Base-by-base conservation (phyloP, 225 moss, liverwort and hornwort genomes). In the Anthoceros angustus region DNA sequence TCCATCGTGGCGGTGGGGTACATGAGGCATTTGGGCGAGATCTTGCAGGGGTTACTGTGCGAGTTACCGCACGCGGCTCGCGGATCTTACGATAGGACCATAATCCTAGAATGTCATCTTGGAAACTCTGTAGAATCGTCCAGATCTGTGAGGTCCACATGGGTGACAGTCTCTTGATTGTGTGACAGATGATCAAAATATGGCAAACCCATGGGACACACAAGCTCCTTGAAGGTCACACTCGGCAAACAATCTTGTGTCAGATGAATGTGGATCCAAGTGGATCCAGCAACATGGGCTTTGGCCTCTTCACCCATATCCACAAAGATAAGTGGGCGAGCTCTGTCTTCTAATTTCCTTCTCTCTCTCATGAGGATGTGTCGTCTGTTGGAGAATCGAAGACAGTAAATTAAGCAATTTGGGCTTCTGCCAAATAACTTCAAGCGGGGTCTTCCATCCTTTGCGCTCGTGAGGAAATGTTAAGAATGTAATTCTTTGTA, bases 341-440 rank as follows among this genome's bases (percentile, higher is more conserved):
- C n/a, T 45, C 43, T 45, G 43, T 45, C 43, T 45, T 45, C 43
- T 45, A 45, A 45, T 45, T 45, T 45, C 43, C 43, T 45, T 45
- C 43, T 45, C 43, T 45, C 43, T 45, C 9, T 45, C 9, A n/a
- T 14, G 14, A 14, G 43, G 43, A 45, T 45, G 43, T 45, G 14
- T 9, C 9, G n/a, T n/a, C n/a, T n/a, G n/a, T n/a, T n/a, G n/a
- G n/a, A n/a, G n/a, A n/a, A n/a, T n/a, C n/a, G n/a, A n/a, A n/a
- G n/a, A n/a, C n/a, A n/a, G n/a, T n/a, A n/a, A n/a, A n/a, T n/a
- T n/a, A n/a, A n/a, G n/a, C n/a, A n/a, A n/a, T n/a, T n/a, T n/a
- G n/a, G n/a, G n/a, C n/a, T n/a, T n/a, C n/a, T 14, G 43, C 43
- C 43, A 45, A 45, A 45, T 45, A 45, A 45, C 43, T 9, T 45